A percentile compares a stretch with the other conserved stretches of the same genome.
Evolutionary conservation across 164 flowering plant genomes (phyloP).

Genomic region (Chloranthus sessilifolius): DNA sequence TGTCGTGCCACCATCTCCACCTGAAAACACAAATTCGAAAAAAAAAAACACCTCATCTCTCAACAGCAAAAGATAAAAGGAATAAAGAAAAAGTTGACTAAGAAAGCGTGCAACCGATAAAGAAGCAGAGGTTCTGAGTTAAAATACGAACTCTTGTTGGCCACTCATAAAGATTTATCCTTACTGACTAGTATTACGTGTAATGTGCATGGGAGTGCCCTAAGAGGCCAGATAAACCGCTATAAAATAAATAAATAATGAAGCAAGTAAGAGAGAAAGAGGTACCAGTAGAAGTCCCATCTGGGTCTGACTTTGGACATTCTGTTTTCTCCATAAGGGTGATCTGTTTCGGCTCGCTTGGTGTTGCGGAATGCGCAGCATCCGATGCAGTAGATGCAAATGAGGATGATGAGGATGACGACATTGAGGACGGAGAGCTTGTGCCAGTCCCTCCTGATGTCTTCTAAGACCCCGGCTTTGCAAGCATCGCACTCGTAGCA

Average conservation of each 20-base stretch:
- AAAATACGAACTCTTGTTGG: no score
- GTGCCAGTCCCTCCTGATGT: conserved; percentile 65
- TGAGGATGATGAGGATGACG: conserved; percentile 65
- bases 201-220: no score
- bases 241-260: no score
- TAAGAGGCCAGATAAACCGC: no score
- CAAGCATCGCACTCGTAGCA: conserved; percentile 98
- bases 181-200: no score
- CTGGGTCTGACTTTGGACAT: conserved; percentile 81
- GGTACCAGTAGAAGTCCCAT: conserved; percentile 90
- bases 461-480: conserved; percentile 88
- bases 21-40: no score
- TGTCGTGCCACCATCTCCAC: conserved; percentile 84
- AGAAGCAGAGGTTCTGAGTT: not conserved
- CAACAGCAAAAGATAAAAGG: not conserved
- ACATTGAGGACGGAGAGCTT: conserved; percentile 77
- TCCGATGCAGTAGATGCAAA: conserved; percentile 68
- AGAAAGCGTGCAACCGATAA: not conserved
- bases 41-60: no score
- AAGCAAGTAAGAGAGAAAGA: no score
- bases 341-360: conserved; percentile 54
- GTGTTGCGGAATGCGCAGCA: conserved; percentile 84
- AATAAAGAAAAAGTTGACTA: not conserved
- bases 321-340: conserved; percentile 63
- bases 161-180: no score